Evolutionary conservation across 805 yeast genomes (phyloP).

Genomic region (Suhomyces vadensis): DNA sequence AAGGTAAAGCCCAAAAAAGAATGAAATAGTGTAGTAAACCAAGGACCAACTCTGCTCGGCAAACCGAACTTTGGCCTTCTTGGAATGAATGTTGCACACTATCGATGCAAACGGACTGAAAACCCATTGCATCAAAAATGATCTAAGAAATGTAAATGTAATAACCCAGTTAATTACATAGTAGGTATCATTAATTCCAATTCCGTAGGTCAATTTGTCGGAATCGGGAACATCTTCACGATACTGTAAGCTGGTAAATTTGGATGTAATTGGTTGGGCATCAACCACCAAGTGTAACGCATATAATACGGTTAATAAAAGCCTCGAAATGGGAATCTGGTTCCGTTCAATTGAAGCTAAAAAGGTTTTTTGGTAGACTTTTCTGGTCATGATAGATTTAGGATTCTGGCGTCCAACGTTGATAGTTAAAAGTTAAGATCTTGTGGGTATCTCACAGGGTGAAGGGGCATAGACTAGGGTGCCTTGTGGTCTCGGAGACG

Average conservation of each 20-base stretch:
- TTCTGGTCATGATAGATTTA: background rate
- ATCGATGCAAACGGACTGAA: constrained; percentile 57
- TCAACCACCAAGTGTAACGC: constrained; percentile 25
- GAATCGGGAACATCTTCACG: constrained; percentile 16
- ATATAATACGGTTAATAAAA: constrained; percentile 28
- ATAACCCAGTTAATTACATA: constrained; percentile 57
- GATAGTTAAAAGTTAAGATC: too few relatives aligned
- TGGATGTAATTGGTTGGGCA: constrained; percentile 28
- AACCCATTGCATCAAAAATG: constrained; percentile 56
- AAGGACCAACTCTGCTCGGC: constrained; percentile 86
- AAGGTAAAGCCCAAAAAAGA: constrained; percentile 56
- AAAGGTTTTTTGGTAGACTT: constrained; percentile 21
- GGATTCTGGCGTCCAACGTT: too few relatives aligned
- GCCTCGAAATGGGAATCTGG: constrained; percentile 35
- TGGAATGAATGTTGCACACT: constrained; percentile 43
- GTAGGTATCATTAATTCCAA: constrained; percentile 56
- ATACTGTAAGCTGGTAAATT: constrained; percentile 39
- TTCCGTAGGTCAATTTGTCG: constrained; percentile 42
- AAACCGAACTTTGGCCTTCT: constrained; percentile 63
- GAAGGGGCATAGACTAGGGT: too few relatives aligned
- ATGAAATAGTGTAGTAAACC: constrained; percentile 57
- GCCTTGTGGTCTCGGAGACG: too few relatives aligned
- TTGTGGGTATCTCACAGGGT: too few relatives aligned
- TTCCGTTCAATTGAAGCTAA: constrained; percentile 35
- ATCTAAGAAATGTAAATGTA: constrained; percentile 57